Percentiles rank a stretch among this genome's conserved stretches.
Evolutionary conservation across 805 yeast species (phyloP).

Genomic region (Schwanniomyces yamadae): DNA sequence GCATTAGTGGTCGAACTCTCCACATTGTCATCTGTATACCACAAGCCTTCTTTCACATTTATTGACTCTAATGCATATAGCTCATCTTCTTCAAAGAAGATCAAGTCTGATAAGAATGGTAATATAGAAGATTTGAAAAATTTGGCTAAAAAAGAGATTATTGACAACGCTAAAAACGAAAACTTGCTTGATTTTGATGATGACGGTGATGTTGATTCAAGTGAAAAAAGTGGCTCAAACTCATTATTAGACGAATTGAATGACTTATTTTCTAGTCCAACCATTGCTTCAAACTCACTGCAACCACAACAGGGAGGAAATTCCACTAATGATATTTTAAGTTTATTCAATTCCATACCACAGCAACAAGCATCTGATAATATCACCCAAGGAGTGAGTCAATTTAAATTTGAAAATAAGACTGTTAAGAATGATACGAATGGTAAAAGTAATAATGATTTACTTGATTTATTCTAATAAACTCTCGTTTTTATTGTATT

Average conservation of each 20-base stretch:
- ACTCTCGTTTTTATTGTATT: neutral
- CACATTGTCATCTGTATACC: constrained; percentile 85
- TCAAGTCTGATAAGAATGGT: constrained; percentile 24
- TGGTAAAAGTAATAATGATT: constrained; percentile 24
- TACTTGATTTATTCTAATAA: constrained; percentile 35
- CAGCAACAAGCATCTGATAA: constrained; percentile 3
- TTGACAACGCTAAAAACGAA: constrained; percentile 64
- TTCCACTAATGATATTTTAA: constrained; percentile 44
- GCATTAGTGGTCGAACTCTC: constrained; percentile 74
- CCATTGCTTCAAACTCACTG: constrained; percentile 17
- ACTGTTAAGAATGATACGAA: constrained; percentile 4
- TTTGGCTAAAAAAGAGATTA: constrained; percentile 74
- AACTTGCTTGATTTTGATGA: constrained; percentile 85
- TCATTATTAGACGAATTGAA: constrained; percentile 70
- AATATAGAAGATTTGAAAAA: constrained; percentile 71
- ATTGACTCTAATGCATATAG: constrained; percentile 39
- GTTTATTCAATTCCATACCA: constrained; percentile 34
- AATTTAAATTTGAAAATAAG: constrained; percentile 9
- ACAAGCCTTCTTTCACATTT: constrained; percentile 72
- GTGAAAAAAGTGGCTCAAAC: constrained; percentile 17
- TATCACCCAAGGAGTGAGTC: constrained; percentile 10
- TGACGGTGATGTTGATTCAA: constrained; percentile 37
- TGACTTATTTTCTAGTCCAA: constrained; percentile 58
- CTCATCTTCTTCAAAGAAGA: constrained; percentile 25
- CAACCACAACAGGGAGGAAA: constrained; percentile 11